These are phyloP conservation scores for Xanthoceras sorbifolium DNA, from an alignment of 345 rosid species.

Conservation along the genomic window DNA sequence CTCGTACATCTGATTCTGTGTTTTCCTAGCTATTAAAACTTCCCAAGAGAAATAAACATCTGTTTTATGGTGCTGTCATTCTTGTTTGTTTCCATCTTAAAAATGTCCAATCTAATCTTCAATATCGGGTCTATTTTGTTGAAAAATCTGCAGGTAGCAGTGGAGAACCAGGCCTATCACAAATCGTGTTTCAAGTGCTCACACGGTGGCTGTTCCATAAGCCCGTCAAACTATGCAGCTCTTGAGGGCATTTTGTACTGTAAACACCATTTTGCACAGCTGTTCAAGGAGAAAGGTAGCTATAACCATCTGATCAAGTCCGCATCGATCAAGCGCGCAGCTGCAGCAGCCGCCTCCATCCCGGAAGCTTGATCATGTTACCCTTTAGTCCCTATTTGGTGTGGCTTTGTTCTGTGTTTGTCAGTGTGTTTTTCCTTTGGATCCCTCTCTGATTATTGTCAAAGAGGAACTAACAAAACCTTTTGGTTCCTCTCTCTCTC, in stretches of 20 bases:
- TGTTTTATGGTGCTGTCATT: neutral
- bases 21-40: neutral
- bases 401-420: conserved; percentile 14
- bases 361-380: conserved; percentile 57
- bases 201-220: conserved; percentile 88
- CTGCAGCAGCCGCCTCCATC: conserved; percentile 57
- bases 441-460: conserved; percentile 17
- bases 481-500: neutral
- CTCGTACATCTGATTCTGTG: neutral
- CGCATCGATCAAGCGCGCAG: conserved; percentile 74
- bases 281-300: conserved; percentile 98
- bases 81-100: neutral
- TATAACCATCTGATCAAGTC: conserved; percentile 90
- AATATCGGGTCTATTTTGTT: neutral
- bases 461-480: conserved; percentile 10
- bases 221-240: conserved; percentile 98
- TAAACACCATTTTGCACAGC: conserved; percentile 96
- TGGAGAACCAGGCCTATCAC: conserved; percentile 85
- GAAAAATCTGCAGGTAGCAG: conserved; percentile 66
- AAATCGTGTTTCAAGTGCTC: conserved; percentile 96
- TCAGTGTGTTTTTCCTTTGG: conserved; percentile 27
- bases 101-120: neutral
- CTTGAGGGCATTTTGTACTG: conserved; percentile 91
- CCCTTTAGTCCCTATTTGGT: neutral
- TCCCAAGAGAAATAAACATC: neutral